Evolutionary conservation across 345 rosid species (phyloP), one percentile per base, ranked within the genome.

Genomic region (Anacardium occidentale): DNA sequence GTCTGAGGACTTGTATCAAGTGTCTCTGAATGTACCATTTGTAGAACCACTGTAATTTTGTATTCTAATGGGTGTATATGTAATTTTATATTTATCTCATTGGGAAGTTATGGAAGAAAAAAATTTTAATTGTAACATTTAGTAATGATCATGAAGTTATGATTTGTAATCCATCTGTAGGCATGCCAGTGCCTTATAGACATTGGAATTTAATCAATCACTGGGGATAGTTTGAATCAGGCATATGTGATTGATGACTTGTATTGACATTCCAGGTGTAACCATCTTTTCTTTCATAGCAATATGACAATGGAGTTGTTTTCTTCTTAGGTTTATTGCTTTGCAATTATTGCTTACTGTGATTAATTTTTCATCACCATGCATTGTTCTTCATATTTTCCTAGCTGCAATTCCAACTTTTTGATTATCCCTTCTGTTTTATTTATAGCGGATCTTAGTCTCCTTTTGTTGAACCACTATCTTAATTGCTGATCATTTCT

Each of bases 401-500:
- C 32, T 26, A 29, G 59, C 52, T 32, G 60, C 60, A n/a, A 40
- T n/a, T n/a, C 18, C 32, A 52, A 22, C 22, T 61, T 34, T 4
- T 56, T 50, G 57, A 48, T 48, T 37, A 8, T 37, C 7, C 8
- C 42, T 37, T 37, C 6, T 37, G 6, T 37, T 37, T 37, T 37
- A 7, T 37, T 37, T 37, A 7, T 37, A 7, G 0, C 5, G 5
- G 42, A 37, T 37, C 8, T 37, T 8, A 37, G 5, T 0, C 6
- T 37, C 42, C 42, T 37, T 2, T n/a, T n/a, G n/a, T 61, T 61
- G 0, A 22, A 60, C 22, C 17, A 45, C 58, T 55, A 57, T 60
- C 29, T 21, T 62, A 10, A 29, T 52, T 62, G 26, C 51, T 7
- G 51, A 70, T 59, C 40, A 26, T 32, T 61, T 70, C 80, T 70